Percentiles rank a stretch among this genome's conserved stretches.
phyloP scores from a whole-genome alignment of 1,284 basidiomycete genomes.

The Ganoderma meredithae region DNA sequence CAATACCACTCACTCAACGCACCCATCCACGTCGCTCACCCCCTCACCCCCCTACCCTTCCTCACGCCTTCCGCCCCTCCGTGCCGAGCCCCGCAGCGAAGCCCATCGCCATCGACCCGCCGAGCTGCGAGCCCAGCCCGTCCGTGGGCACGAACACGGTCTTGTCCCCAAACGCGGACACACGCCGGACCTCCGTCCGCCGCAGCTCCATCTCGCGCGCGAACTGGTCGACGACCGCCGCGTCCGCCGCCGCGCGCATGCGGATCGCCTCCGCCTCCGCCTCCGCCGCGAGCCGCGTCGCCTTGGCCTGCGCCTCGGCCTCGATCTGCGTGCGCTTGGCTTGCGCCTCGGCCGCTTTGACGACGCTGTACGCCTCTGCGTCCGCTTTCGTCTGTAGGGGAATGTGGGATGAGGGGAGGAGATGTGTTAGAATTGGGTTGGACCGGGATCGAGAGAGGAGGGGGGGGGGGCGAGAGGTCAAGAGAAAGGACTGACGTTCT shows the following conservation, averaged over 20 bases:
- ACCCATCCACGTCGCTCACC: too few relatives aligned
- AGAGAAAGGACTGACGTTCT: conserved; percentile 52
- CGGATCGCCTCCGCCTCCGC: conserved; percentile 77
- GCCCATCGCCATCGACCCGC: conserved; percentile 65
- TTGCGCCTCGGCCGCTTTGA: conserved; percentile 77
- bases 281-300: conserved; percentile 72
- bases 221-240: conserved; percentile 65
- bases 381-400: conserved; percentile 68
- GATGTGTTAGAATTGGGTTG: neutral
- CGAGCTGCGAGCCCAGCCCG: conserved; percentile 61
- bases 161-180: conserved; percentile 71
- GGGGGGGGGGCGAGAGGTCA: too few relatives aligned
- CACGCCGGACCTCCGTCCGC: conserved; percentile 67
- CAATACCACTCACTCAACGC: too few relatives aligned
- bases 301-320: conserved; percentile 76
- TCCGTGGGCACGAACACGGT: conserved; percentile 77
- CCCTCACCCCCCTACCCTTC: too few relatives aligned
- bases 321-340: conserved; percentile 75
- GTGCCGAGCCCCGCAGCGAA: conserved; percentile 72
- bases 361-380: conserved; percentile 73
- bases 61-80: conserved; percentile 34
- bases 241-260: conserved; percentile 69
- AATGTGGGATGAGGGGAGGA: neutral
- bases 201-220: conserved; percentile 79
- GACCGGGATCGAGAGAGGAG: too few relatives aligned